phyloP scores from a whole-genome alignment of 2,329 filamentous ascomycete genomes.

The Aspergillus phoenicis region DNA sequence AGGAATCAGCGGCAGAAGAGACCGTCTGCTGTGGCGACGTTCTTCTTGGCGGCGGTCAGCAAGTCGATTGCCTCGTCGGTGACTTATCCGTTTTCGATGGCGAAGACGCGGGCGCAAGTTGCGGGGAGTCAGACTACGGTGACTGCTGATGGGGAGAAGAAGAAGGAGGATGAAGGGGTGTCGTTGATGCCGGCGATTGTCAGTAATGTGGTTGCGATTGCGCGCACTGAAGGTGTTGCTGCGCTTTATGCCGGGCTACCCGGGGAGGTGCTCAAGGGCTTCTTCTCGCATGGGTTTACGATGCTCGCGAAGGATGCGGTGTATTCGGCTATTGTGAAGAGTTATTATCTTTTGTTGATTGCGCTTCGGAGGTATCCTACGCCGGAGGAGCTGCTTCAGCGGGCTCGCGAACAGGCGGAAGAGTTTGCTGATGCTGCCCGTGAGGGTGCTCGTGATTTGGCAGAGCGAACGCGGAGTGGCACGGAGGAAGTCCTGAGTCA shows the following conservation, averaged over 20 bases:
- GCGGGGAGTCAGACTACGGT: conserved; percentile 23
- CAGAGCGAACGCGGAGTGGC: conserved; percentile 32
- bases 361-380: conserved; percentile 48
- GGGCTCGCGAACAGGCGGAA: conserved; percentile 44
- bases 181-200: conserved; percentile 58
- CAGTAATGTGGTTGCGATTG: conserved; percentile 60
- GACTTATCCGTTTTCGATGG: conserved; percentile 84
- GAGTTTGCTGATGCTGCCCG: conserved; percentile 46
- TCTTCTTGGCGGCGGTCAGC: conserved; percentile 72
- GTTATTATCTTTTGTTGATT: conserved; percentile 69
- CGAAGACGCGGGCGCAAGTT: conserved; percentile 77
- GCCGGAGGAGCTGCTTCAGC: conserved; percentile 44
- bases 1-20: conserved; percentile 54
- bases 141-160: conserved; percentile 24
- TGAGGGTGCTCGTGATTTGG: conserved; percentile 41
- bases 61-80: conserved; percentile 75
- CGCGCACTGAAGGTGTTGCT: conserved; percentile 64
- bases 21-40: conserved; percentile 59
- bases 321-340: conserved; percentile 69
- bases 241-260: conserved; percentile 76
- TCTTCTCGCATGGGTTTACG: conserved; percentile 82
- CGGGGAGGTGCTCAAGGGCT: conserved; percentile 78
- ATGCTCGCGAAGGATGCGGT: conserved; percentile 84
- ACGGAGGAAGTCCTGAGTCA: conserved; percentile 29
- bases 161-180: conserved; percentile 22